These are phyloP conservation scores for Botryotinia globosa DNA, from an alignment of 2,329 filamentous ascomycete species.

Conservation along the genomic window DNA sequence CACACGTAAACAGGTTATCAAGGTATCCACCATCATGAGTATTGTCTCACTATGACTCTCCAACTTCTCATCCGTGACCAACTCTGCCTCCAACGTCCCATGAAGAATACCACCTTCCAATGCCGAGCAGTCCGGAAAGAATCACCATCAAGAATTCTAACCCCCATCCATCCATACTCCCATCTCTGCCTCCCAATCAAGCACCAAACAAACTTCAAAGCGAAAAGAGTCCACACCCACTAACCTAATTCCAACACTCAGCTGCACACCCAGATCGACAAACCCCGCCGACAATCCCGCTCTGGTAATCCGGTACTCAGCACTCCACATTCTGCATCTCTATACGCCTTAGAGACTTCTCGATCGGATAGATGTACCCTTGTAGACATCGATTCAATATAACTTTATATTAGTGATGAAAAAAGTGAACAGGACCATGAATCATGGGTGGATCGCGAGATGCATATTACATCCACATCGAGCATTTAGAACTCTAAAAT, in stretches of 20 bases:
- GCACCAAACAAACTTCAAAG: not conserved
- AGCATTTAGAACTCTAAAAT: not conserved
- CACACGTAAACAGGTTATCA: not conserved
- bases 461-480: not conserved
- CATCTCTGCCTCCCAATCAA: not conserved
- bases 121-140: not conserved
- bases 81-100: not conserved
- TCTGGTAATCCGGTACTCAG: not conserved
- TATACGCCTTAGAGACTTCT: not conserved
- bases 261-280: not conserved
- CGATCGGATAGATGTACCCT: not conserved
- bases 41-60: not conserved
- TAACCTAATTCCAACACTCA: not conserved
- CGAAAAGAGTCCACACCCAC: not conserved
- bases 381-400: not conserved
- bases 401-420: not conserved
- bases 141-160: not conserved
- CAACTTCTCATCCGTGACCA: not conserved
- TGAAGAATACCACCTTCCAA: not conserved
- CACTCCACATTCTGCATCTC: not conserved
- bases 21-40: not conserved
- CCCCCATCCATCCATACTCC: not conserved
- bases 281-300: not conserved
- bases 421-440: not conserved
- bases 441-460: not conserved